Evolutionary conservation across 169 alveolate genomes (phyloP).

Genomic region (Toxoplasma gondii): DNA sequence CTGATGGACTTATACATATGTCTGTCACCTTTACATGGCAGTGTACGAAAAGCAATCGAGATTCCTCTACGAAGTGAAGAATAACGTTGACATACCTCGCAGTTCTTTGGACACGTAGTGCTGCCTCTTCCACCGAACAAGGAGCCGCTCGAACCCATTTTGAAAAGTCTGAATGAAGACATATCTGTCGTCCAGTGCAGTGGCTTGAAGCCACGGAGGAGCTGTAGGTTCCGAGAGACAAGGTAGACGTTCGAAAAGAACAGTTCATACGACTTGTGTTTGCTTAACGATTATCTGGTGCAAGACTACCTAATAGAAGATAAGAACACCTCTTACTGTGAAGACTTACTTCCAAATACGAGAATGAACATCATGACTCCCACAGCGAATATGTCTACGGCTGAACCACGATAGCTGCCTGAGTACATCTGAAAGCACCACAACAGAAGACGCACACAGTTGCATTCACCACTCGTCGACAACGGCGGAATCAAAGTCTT

Average conservation of each 20-base stretch:
- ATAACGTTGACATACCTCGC: constrained; percentile 61
- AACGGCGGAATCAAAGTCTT: not conserved
- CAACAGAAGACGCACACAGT: not conserved
- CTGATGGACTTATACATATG: too few relatives aligned
- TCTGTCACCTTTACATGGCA: too few relatives aligned
- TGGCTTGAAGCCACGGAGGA: constrained; percentile 68
- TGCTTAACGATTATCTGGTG: too few relatives aligned
- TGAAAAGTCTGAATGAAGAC: constrained; percentile 39
- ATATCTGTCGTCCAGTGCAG: constrained; percentile 46
- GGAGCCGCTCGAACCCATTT: constrained; percentile 37
- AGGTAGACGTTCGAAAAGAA: not conserved
- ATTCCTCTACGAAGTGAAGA: not conserved
- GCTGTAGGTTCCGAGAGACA: not conserved
- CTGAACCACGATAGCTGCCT: constrained; percentile 52
- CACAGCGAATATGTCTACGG: constrained; percentile 64
- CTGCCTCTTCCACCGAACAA: constrained; percentile 48
- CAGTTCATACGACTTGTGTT: not conserved
- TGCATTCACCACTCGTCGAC: not conserved
- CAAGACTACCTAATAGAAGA: too few relatives aligned
- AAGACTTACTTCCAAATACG: constrained; percentile 42
- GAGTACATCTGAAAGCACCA: constrained; percentile 41
- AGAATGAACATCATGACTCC: constrained; percentile 63
- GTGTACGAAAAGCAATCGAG: too few relatives aligned
- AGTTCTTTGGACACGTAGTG: constrained; percentile 36
- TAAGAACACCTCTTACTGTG: not conserved